Base-by-base conservation (phyloP, 768 basidiomycete genomes). In the Grammothele lineata region DNA sequence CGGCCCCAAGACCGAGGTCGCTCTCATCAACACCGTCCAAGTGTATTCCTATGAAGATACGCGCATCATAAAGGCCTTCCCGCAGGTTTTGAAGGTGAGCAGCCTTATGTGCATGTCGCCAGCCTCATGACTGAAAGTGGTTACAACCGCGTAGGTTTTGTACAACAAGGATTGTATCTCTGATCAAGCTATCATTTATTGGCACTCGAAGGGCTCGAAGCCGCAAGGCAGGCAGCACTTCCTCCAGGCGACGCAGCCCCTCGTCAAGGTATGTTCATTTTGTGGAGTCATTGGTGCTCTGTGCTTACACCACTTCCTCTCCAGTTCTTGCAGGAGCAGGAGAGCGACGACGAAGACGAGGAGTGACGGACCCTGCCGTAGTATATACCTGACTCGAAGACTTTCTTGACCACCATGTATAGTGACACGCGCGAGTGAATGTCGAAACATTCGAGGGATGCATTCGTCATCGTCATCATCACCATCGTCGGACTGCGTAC, bases 31-130 rank as follows among this genome's bases (percentile, higher is more conserved):
- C 66, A 80, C 86, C 42, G 91, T 95, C 5, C 95, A 99, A 71
- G 77, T 91, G 54, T 90, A 95, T 71, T 94, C 91, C 66, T 96
- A 98, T 67, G 92, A 95, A 70, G 92, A 97, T 62, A 94, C 92
- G 21, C 87, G 90, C 47, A 78, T 95, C 61, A 94, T 93, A 69
- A 93, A 93, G 64, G 77, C 92, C 7, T 98, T 99, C 75, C 85
- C 92, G 38, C 89, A 93, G 61, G 87, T 98, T 64, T 76, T 99
- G 54, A 96, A 97, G 75, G 92, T 78, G 43, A 23, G n/a, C n/a
- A n/a, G 61, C 56, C 43, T 35, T 7, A 27, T 18, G n/a, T 22
- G 25, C 7, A 42, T 32, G 24, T 39, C 30, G n/a, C 24, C 14
- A 24, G 45, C 6, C 38, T n/a, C 24, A 11, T 15, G 40, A 22